Conservation (phyloP, 2,329 filamentous ascomycete species). For the Macroventuria anomochaeta region DNA sequence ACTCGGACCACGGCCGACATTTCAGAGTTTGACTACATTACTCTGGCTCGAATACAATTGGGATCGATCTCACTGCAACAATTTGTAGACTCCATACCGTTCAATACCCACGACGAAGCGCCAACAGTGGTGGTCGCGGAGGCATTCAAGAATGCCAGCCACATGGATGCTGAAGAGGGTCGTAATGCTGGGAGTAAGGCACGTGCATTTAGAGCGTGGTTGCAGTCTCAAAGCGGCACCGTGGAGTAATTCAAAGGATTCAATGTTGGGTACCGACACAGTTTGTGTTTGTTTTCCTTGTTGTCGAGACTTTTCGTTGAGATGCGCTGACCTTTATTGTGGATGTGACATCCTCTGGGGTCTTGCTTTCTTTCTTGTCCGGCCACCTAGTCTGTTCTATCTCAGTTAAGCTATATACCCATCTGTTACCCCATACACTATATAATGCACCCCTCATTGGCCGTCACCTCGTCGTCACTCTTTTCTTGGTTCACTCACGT, state of each 20-base stretch:
- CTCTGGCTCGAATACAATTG: conserved; percentile 33
- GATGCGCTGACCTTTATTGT: too few species aligned
- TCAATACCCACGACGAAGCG: conserved; percentile 27
- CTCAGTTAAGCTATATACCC: conserved; percentile 2
- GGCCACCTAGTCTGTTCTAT: too few species aligned
- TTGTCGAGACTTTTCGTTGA: too few species aligned
- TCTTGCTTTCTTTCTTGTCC: too few species aligned
- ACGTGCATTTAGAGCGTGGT: conserved; percentile 33
- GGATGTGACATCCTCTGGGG: too few species aligned
- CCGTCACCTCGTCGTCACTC: background rate
- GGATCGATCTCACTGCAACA: conserved; percentile 36
- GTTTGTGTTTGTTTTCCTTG: too few species aligned
- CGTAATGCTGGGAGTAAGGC: conserved; percentile 29
- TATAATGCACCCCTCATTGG: background rate
- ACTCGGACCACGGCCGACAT: conserved; percentile 30
- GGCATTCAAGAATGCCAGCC: conserved; percentile 37
- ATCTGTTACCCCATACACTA: background rate
- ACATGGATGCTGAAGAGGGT: conserved; percentile 32
- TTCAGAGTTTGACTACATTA: conserved; percentile 29
- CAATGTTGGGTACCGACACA: background rate
- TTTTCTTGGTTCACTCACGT: background rate
- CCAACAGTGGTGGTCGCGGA: conserved; percentile 32
- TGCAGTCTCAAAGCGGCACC: conserved; percentile 7
- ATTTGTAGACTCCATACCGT: conserved; percentile 37
- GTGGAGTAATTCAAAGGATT: background rate